Base-by-base conservation (phyloP, 495 filamentous ascomycete species). In the Penicillium coffeae region DNA sequence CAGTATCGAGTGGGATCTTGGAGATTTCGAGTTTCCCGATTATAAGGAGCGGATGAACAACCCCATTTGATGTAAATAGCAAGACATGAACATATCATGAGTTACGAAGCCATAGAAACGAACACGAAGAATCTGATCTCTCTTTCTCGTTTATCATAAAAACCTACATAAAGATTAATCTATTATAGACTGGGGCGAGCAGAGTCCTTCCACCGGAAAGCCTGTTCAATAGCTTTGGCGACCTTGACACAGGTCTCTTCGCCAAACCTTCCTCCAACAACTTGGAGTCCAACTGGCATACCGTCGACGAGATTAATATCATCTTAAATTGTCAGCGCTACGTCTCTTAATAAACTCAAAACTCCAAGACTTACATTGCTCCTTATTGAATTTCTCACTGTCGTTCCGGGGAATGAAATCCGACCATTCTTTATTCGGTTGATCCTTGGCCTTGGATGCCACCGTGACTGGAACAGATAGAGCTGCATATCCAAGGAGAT, bases 401-500 rank as follows among this genome's bases (percentile, higher is more conserved):
- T 66, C 66, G 50, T 71, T 73, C 19, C 63, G 60, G 5, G 66
- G 58, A 19, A 54, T 49, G 65, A 74, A 55, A 8, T 48, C 59
- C 37, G 54, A 48, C 54, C 66, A 69, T 7, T 63, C 64, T 42
- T 62, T 58, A 42, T 58, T 62, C 0, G 63, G 60, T 9, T 45
- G 1, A 44, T 64, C 58, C 19, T 69, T 51, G 7, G 45, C 48
- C 25, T 22, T 45, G 27, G 77, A 76, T 1, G 43, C 58, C n/a
- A 33, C 70, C 0, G 69, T 70, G 4, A 74, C 66, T 1, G 82
- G 83, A 43, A 84, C 74, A 0, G 81, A 67, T 12, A 82, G 45
- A 14, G 71, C 75, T 0, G 82, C 83, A 60, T 86, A 88, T 43
- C 86, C 79, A 1, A 88, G 59, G 13, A 87, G 48, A 53, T 89